Evolutionary conservation across 768 basidiomycete genomes (phyloP).

Genomic region (Dictyophora rubrovolvata): DNA sequence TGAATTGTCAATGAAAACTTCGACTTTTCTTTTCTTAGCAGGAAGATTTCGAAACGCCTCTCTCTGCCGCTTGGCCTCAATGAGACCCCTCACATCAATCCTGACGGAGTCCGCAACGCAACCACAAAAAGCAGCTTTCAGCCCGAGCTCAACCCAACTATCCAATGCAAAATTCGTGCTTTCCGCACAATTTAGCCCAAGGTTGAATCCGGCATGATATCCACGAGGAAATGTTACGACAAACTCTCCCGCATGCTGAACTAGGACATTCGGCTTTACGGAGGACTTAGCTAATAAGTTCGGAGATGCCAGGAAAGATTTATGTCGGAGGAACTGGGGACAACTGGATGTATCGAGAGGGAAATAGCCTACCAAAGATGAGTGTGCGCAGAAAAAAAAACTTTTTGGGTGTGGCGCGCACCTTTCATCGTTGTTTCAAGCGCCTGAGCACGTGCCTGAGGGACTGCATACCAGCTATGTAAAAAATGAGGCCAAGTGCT

Average conservation of each 20-base stretch:
- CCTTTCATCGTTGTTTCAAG: conserved; percentile 89
- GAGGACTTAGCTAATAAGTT: conserved; percentile 67
- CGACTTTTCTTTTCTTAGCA: conserved; percentile 2
- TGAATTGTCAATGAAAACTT: background rate
- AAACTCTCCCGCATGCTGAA: conserved; percentile 92
- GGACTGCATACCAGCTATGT: conserved; percentile 82
- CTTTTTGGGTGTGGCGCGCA: conserved; percentile 19
- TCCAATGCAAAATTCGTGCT: conserved; percentile 95
- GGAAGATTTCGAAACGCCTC: background rate
- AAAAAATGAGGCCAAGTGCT: conserved; percentile 14
- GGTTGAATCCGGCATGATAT: conserved; percentile 95
- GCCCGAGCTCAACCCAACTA: conserved; percentile 84
- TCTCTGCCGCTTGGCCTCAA: background rate
- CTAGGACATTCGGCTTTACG: conserved; percentile 74
- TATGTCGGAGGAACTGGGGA: conserved; percentile 92
- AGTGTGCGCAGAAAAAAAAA: background rate
- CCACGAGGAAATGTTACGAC: conserved; percentile 92
- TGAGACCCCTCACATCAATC: conserved; percentile 3
- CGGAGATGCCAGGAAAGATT: conserved; percentile 90
- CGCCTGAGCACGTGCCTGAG: conserved; percentile 69
- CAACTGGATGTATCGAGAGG: conserved; percentile 78
- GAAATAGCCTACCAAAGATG: conserved; percentile 58
- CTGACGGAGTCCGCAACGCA: conserved; percentile 34
- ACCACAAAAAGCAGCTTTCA: conserved; percentile 65
- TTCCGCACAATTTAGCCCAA: conserved; percentile 94